Evolutionary conservation across 2,329 filamentous ascomycete genomes (phyloP).

Genomic region (Colletotrichum aenigma): DNA sequence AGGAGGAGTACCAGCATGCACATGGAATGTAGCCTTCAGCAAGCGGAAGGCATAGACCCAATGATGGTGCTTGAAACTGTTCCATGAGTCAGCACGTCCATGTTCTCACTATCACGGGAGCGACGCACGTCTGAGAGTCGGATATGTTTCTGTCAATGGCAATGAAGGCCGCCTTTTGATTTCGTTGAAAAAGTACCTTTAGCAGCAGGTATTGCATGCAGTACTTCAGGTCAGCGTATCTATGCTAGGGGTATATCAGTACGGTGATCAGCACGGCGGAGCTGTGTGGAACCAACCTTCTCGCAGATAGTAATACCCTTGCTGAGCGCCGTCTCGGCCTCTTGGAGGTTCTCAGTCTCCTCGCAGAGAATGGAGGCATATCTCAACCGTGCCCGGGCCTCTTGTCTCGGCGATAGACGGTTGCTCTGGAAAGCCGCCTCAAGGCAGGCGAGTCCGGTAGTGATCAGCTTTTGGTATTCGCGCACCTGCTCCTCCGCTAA

Average conservation of each 20-base stretch:
- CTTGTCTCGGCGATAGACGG: conserved; percentile 65
- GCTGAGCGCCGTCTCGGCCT: conserved; percentile 73
- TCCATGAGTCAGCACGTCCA: neutral
- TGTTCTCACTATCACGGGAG: neutral
- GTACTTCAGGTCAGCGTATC: conserved; percentile 72
- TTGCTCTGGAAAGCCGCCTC: conserved; percentile 70
- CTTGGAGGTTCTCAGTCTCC: conserved; percentile 77
- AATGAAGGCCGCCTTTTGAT: conserved; percentile 74
- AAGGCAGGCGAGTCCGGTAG: conserved; percentile 74
- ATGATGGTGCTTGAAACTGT: conserved; percentile 65
- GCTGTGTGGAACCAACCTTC: conserved; percentile 48
- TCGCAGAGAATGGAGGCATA: conserved; percentile 75
- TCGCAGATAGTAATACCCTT: conserved; percentile 75
- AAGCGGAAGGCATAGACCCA: conserved; percentile 83
- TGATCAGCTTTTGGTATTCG: conserved; percentile 75
- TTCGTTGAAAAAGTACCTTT: conserved; percentile 73
- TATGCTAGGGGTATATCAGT: conserved; percentile 44
- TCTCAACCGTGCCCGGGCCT: conserved; percentile 71
- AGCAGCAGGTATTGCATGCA: conserved; percentile 76
- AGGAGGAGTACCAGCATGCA: conserved; percentile 63
- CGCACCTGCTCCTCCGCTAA: conserved; percentile 57
- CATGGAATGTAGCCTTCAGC: conserved; percentile 71
- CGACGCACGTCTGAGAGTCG: conserved; percentile 68
- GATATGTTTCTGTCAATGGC: conserved; percentile 71
- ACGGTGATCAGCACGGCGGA: neutral